Evolutionary conservation across 1,139 yeast species (phyloP).

Genomic region (Torulaspora pretoriensis): DNA sequence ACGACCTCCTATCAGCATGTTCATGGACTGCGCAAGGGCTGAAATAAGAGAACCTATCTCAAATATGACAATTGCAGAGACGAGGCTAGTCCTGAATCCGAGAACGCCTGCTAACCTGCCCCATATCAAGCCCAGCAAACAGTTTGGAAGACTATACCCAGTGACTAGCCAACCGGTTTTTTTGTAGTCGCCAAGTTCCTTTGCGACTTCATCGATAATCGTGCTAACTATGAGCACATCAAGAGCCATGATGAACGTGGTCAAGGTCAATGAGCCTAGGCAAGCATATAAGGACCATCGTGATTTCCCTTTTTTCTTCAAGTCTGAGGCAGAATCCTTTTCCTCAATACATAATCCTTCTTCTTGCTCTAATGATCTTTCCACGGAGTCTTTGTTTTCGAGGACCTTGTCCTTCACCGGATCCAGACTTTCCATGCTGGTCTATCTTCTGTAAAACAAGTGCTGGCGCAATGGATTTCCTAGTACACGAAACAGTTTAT

Average conservation of each 20-base stretch:
- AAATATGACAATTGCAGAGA: conserved; percentile 48
- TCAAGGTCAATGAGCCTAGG: conserved; percentile 43
- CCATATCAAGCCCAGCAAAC: conserved; percentile 52
- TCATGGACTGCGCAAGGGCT: conserved; percentile 52
- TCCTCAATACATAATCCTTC: not conserved
- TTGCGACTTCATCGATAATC: conserved; percentile 49
- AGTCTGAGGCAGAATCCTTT: not conserved
- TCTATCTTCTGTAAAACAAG: no score
- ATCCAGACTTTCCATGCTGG: not conserved
- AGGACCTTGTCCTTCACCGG: not conserved
- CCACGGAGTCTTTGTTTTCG: not conserved
- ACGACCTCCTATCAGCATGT: conserved; percentile 60
- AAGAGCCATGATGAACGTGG: conserved; percentile 57
- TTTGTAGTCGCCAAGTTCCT: conserved; percentile 48
- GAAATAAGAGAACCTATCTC: conserved; percentile 57
- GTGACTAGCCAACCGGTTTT: conserved; percentile 56
- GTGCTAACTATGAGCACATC: conserved; percentile 64
- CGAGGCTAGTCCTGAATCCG: conserved; percentile 51
- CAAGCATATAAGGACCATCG: not conserved
- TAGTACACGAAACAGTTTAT: no score
- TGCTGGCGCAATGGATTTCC: no score
- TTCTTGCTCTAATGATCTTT: not conserved
- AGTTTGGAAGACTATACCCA: conserved; percentile 54
- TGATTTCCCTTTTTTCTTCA: not conserved
- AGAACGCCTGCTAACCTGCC: conserved; percentile 56